Conservation (phyloP, 1,139 yeast species). For the Scheffersomyces stambukii region DNA sequence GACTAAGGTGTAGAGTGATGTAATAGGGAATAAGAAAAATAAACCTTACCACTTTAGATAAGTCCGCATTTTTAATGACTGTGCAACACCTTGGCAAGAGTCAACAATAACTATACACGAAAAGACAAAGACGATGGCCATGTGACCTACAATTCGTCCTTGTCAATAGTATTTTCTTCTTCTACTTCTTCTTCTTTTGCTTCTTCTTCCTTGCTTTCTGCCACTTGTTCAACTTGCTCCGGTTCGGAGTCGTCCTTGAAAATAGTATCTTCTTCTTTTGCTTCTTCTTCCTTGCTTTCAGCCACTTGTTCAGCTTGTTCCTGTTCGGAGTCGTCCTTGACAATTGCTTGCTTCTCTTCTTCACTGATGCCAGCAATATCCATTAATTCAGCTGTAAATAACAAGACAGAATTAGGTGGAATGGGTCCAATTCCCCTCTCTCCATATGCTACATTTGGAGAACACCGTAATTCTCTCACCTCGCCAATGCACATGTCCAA, state of each 20-base stretch:
- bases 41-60: slow-evolving; percentile 1
- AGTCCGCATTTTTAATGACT: too few relatives aligned
- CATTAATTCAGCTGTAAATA: slow-evolving; percentile 56
- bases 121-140: too few relatives aligned
- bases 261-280: slow-evolving; percentile 3
- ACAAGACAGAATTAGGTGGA: slow-evolving; percentile 68
- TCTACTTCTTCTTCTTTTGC: slow-evolving; percentile 6
- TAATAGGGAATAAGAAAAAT: neutral
- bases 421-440: slow-evolving; percentile 72
- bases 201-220: slow-evolving; percentile 4
- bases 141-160: slow-evolving; percentile 11
- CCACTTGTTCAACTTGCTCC: slow-evolving; percentile 1
- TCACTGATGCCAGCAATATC: slow-evolving; percentile 33
- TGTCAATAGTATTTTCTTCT: slow-evolving; percentile 5
- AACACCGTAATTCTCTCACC: slow-evolving; percentile 71
- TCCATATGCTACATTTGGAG: slow-evolving; percentile 77
- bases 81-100: too few relatives aligned
- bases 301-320: slow-evolving; percentile 2
- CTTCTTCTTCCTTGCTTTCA: slow-evolving; percentile 4
- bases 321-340: slow-evolving; percentile 3
- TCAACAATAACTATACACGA: too few relatives aligned
- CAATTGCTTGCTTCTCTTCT: slow-evolving; percentile 1
- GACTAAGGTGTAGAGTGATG: too few relatives aligned
- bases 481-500: slow-evolving; percentile 82
- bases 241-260: slow-evolving; percentile 9